phyloP scores from a whole-genome alignment of 2,329 filamentous ascomycete species.

The Trichocomaceae sp. region DNA sequence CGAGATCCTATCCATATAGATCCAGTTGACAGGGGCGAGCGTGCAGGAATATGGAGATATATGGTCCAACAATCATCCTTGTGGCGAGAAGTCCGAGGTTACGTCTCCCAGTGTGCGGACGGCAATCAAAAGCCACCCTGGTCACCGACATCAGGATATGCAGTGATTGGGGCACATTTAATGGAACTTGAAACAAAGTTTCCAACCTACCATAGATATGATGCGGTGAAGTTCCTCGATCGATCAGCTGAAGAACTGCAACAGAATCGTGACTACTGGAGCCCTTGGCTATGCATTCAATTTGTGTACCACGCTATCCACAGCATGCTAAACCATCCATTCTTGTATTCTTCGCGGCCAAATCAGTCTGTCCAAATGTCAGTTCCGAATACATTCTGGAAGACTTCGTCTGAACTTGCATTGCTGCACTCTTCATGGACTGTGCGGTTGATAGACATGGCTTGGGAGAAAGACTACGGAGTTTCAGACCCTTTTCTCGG shows the following conservation, averaged over 20 bases:
- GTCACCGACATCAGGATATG: slow-evolving; percentile 19
- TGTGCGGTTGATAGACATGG: slow-evolving; percentile 46
- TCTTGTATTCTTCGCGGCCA: slow-evolving; percentile 18
- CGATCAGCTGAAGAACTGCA: slow-evolving; percentile 16
- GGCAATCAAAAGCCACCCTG: slow-evolving; percentile 16
- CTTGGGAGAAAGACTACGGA: slow-evolving; percentile 39
- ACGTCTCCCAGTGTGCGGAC: slow-evolving; percentile 16
- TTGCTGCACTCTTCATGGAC: slow-evolving; percentile 46
- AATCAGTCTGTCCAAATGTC: slow-evolving; percentile 27
- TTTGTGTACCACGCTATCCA: slow-evolving; percentile 28
- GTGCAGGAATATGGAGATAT: slow-evolving; percentile 18
- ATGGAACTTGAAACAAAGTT: slow-evolving; percentile 21
- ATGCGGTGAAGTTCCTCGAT: slow-evolving; percentile 17
- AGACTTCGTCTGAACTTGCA: slow-evolving; percentile 41
- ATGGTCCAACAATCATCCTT: slow-evolving; percentile 17
- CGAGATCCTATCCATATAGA: slow-evolving; percentile 5
- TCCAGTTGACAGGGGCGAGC: not conserved
- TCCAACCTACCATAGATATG: slow-evolving; percentile 18
- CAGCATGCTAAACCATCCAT: slow-evolving; percentile 27
- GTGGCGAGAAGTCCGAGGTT: slow-evolving; percentile 17
- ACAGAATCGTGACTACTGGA: slow-evolving; percentile 23
- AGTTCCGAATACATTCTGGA: slow-evolving; percentile 47
- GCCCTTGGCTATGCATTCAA: slow-evolving; percentile 27
- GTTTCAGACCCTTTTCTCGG: slow-evolving; percentile 45
- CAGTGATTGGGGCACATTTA: slow-evolving; percentile 18